A percentile compares a stretch with the other conserved stretches of the same genome.
Evolutionary conservation across 345 rosid species (phyloP).

Genomic region (Populus nigra): DNA sequence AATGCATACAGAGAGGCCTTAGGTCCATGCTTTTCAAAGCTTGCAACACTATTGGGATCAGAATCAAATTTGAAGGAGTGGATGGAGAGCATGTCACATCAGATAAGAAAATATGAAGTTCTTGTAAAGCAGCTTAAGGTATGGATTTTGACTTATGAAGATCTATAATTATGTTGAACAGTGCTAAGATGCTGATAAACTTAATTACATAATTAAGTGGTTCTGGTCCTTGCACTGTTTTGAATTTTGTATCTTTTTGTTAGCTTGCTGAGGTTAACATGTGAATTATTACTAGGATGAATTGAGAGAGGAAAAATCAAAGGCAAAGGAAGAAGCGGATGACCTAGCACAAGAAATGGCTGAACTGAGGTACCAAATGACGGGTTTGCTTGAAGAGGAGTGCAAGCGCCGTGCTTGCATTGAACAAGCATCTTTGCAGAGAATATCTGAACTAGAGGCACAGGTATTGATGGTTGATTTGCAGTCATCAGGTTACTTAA

Average conservation of each 20-base stretch:
- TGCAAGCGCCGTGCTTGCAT: conserved; percentile 73
- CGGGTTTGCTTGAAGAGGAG: conserved; percentile 85
- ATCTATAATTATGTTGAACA: background rate
- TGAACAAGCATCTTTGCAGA: conserved; percentile 76
- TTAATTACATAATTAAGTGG: background rate
- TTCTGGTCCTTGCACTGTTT: conserved; percentile 7
- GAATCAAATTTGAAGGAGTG: conserved; percentile 35
- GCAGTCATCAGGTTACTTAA: background rate
- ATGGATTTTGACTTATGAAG: conserved; percentile 11
- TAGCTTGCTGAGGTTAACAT: conserved; percentile 13
- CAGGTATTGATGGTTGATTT: conserved; percentile 41
- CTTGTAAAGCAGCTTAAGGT: conserved; percentile 67
- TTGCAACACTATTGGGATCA: conserved; percentile 29
- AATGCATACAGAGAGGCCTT: conserved; percentile 37
- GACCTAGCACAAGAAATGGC: conserved; percentile 97
- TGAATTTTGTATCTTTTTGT: conserved; percentile 8
- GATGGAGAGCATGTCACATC: conserved; percentile 43
- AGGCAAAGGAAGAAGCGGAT: conserved; percentile 88
- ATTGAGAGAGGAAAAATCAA: conserved; percentile 64
- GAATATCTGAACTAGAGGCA: conserved; percentile 82
- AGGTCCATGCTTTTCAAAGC: conserved; percentile 35
- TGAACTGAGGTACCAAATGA: conserved; percentile 83
- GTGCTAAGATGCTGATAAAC: conserved; percentile 1
- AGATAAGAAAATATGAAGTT: conserved; percentile 55
- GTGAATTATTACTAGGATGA: conserved; percentile 48